These are phyloP conservation scores for Neckera pumila DNA, from an alignment of 225 moss, liverwort and hornwort species.

Conservation along the genomic window DNA sequence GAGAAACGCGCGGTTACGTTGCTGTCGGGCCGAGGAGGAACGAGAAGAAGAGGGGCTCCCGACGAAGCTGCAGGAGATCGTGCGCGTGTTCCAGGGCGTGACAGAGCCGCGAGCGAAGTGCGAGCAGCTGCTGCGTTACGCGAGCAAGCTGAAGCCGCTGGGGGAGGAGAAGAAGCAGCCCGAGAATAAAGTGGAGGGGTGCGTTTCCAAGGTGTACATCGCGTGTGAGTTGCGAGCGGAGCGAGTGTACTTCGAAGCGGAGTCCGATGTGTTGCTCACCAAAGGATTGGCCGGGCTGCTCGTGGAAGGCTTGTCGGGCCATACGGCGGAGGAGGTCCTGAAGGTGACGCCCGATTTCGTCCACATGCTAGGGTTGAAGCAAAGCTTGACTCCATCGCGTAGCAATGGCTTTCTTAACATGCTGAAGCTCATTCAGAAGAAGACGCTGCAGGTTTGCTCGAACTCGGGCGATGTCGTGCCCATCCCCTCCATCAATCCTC, in stretches of 20 bases:
- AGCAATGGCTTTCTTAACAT: constrained; percentile 97
- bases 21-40: not conserved
- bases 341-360: constrained; percentile 76
- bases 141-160: constrained; percentile 63
- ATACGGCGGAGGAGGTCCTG: constrained; percentile 65
- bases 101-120: constrained; percentile 74
- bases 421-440: constrained; percentile 92
- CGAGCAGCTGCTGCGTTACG: constrained; percentile 76
- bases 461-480: not conserved
- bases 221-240: constrained; percentile 23
- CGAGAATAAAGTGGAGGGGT: constrained; percentile 87
- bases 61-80: constrained; percentile 68
- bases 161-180: constrained; percentile 55
- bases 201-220: constrained; percentile 93
- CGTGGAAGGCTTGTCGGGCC: constrained; percentile 81
- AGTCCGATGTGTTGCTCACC: constrained; percentile 80
- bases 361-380: constrained; percentile 82
- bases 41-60: constrained; percentile 32
- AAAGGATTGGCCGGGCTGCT: constrained; percentile 93
- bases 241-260: constrained; percentile 62
- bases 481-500: not conserved
- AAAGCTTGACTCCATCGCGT: constrained; percentile 88
- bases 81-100: constrained; percentile 63
- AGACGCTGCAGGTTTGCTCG: constrained; percentile 60
- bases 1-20: not conserved